Evolutionary conservation across 768 basidiomycete genomes (phyloP).

Genomic region (Tulasnella calospora): DNA sequence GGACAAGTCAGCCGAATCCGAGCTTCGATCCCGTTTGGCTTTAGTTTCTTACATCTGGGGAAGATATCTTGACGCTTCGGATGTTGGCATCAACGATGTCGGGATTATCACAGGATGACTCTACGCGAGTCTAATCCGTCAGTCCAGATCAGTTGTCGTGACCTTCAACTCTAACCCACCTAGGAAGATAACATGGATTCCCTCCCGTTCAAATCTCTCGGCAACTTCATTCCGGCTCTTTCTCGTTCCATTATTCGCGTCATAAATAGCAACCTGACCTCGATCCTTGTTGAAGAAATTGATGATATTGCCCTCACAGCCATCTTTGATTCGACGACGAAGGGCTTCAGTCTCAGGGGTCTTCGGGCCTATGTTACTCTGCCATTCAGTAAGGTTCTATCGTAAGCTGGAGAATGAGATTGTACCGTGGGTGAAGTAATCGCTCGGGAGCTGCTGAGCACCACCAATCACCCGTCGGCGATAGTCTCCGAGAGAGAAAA

Average conservation of each 20-base stretch:
- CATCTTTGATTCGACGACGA: conserved; percentile 64
- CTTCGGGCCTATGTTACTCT: conserved; percentile 57
- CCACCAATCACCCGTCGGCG: conserved; percentile 84
- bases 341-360: conserved; percentile 73
- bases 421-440: conserved; percentile 82
- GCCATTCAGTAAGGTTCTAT: background rate
- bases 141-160: background rate
- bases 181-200: conserved; percentile 89
- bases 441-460: conserved; percentile 78
- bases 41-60: conserved; percentile 75
- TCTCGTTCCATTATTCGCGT: conserved; percentile 88
- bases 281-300: conserved; percentile 71
- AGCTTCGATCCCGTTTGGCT: background rate
- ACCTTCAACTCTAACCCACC: conserved; percentile 40
- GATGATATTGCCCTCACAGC: conserved; percentile 86
- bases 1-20: background rate
- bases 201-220: conserved; percentile 78
- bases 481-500: conserved; percentile 93
- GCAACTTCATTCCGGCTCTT: conserved; percentile 63
- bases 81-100: conserved; percentile 94
- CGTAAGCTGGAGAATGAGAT: conserved; percentile 6
- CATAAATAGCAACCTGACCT: conserved; percentile 97
- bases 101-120: conserved; percentile 84
- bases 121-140: conserved; percentile 41
- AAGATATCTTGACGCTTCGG: conserved; percentile 94